phyloP scores from a whole-genome alignment of 805 yeast species.

The Saccharomycopsis oosterbeekiorum region DNA sequence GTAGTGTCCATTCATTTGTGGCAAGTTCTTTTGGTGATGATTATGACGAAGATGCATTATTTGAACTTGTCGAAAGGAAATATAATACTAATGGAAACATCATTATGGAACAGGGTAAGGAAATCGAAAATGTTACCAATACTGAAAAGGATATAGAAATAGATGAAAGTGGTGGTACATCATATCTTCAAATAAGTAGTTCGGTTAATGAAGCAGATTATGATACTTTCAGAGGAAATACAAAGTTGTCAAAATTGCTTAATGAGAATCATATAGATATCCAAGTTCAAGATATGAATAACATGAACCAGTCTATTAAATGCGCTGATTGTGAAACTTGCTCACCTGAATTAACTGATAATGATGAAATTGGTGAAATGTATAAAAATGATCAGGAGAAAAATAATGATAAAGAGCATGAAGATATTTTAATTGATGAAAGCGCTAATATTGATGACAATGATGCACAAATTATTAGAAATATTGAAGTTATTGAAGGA shows the following conservation, averaged over 20 bases:
- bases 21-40: constrained; percentile 16
- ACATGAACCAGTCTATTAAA: background rate
- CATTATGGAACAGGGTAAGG: too few relatives aligned
- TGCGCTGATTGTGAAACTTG: background rate
- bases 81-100: background rate
- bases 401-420: background rate
- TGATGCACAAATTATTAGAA: background rate
- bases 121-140: background rate
- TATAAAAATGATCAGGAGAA: too few relatives aligned
- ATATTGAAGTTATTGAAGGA: constrained; percentile 9
- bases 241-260: background rate
- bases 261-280: background rate
- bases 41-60: constrained; percentile 10
- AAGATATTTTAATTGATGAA: background rate
- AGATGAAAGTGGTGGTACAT: background rate
- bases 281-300: background rate
- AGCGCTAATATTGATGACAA: background rate
- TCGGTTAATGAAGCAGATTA: background rate
- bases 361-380: background rate
- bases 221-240: background rate
- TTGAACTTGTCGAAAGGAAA: constrained; percentile 5
- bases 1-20: constrained; percentile 6
- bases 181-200: background rate
- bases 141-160: background rate
- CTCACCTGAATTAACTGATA: background rate